Percentiles rank a stretch among this genome's conserved stretches.
Evolutionary conservation across 768 basidiomycete species (phyloP).

Genomic region (Goffeauzyma gilvescens): DNA sequence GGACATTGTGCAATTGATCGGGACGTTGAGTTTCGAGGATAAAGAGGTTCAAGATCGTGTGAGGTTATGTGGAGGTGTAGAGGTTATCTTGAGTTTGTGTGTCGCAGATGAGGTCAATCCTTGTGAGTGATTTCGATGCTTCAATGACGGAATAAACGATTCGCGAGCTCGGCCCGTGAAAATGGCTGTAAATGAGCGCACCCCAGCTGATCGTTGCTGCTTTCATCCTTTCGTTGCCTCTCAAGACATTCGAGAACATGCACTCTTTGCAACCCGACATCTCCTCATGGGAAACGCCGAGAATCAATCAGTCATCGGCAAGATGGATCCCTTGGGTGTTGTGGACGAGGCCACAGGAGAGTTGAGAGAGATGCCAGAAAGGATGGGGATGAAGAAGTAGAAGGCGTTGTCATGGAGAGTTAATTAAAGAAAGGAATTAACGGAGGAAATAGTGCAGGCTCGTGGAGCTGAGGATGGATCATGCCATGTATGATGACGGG

Average conservation of each 20-base stretch:
- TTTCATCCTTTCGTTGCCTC: not conserved
- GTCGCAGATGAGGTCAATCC: conserved; percentile 81
- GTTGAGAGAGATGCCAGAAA: conserved; percentile 21
- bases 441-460: too few relatives aligned
- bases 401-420: too few relatives aligned
- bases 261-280: conserved; percentile 64
- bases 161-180: too few relatives aligned
- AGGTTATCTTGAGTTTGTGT: conserved; percentile 69
- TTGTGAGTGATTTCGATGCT: too few relatives aligned
- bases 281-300: conserved; percentile 55
- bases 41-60: conserved; percentile 55
- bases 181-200: too few relatives aligned
- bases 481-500: too few relatives aligned
- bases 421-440: too few relatives aligned
- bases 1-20: conserved; percentile 74
- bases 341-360: conserved; percentile 43
- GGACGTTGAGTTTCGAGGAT: conserved; percentile 49
- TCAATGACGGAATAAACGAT: too few relatives aligned
- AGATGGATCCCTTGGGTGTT: conserved; percentile 45
- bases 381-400: conserved; percentile 5
- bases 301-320: conserved; percentile 61
- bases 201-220: too few relatives aligned
- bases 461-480: too few relatives aligned
- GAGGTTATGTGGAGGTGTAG: conserved; percentile 52
- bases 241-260: conserved; percentile 79